Evolutionary conservation across 2,329 filamentous ascomycete species (phyloP).

Genomic region (Fusarium nurragi): DNA sequence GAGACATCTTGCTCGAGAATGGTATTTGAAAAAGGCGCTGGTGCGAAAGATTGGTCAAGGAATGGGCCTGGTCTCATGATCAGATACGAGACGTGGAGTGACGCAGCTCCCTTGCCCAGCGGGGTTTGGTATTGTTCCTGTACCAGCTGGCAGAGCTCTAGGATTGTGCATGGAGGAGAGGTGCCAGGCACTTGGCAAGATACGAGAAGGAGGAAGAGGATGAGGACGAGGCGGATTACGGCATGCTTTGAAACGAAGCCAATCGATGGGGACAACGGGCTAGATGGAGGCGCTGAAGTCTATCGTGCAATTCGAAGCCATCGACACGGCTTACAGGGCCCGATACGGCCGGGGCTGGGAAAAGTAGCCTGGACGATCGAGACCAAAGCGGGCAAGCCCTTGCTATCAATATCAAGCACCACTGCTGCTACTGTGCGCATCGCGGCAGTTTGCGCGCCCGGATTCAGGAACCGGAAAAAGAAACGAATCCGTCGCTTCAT

Average conservation of each 20-base stretch:
- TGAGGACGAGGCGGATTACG: constrained; percentile 12
- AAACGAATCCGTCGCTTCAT: constrained; percentile 6
- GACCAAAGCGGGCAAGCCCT: constrained; percentile 6
- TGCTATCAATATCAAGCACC: constrained; percentile 3
- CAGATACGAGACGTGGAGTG: background rate
- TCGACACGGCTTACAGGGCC: background rate
- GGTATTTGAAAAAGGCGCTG: constrained; percentile 84
- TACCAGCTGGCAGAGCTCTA: constrained; percentile 8
- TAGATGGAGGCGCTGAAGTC: constrained; percentile 20
- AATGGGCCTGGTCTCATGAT: constrained; percentile 69
- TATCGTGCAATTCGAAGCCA: constrained; percentile 11
- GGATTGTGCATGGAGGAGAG: background rate
- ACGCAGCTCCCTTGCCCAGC: constrained; percentile 8
- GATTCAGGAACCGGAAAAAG: constrained; percentile 26
- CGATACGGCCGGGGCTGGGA: constrained; percentile 1
- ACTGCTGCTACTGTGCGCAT: background rate
- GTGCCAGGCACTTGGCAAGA: constrained; percentile 3
- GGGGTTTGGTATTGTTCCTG: constrained; percentile 34
- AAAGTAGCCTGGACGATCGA: constrained; percentile 13
- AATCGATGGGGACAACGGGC: constrained; percentile 6
- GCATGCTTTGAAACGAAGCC: constrained; percentile 13
- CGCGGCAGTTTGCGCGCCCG: constrained; percentile 27
- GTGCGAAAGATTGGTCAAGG: constrained; percentile 80
- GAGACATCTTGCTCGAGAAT: constrained; percentile 77
- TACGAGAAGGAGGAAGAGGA: constrained; percentile 9